Percentiles rank a stretch among this genome's conserved stretches.
Conservation (phyloP, 306 rosid species). For the Gleditsia sinensis region DNA sequence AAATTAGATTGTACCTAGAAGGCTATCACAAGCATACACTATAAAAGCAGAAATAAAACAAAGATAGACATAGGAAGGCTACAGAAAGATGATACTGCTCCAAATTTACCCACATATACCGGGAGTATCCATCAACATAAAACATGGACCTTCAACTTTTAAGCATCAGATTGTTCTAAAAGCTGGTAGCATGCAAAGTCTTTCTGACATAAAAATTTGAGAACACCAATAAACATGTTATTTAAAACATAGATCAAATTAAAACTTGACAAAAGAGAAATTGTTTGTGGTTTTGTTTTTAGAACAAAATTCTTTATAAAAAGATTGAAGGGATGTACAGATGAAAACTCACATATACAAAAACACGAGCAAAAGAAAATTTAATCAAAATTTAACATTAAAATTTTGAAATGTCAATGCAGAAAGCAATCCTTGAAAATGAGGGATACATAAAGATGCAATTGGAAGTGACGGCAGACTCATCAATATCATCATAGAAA, state of each 20-base stretch:
- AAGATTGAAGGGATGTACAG: not conserved
- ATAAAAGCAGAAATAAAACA: slow-evolving; percentile 16
- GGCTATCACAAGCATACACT: not conserved
- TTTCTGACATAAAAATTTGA: slow-evolving; percentile 4
- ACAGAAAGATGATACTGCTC: slow-evolving; percentile 19
- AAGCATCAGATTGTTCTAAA: slow-evolving; percentile 5
- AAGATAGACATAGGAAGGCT: not conserved
- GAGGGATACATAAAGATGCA: not conserved
- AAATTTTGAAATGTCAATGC: not conserved
- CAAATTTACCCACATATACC: slow-evolving; percentile 1
- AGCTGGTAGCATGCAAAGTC: not conserved
- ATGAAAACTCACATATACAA: not conserved
- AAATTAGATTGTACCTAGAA: slow-evolving; percentile 2
- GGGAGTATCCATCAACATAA: slow-evolving; percentile 22
- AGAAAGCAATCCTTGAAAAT: not conserved
- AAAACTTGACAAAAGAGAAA: slow-evolving; percentile 2
- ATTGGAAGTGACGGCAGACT: not conserved
- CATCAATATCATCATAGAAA: not conserved
- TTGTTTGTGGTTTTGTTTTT: not conserved
- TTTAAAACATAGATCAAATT: not conserved
- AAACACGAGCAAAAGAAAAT: not conserved
- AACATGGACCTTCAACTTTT: slow-evolving; percentile 15
- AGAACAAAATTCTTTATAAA: not conserved
- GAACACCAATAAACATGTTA: not conserved
- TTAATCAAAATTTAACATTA: not conserved